A percentile compares a stretch with the other conserved stretches of the same genome.
phyloP scores from a whole-genome alignment of 805 yeast species.

The Suhomyces xylopsoci region DNA sequence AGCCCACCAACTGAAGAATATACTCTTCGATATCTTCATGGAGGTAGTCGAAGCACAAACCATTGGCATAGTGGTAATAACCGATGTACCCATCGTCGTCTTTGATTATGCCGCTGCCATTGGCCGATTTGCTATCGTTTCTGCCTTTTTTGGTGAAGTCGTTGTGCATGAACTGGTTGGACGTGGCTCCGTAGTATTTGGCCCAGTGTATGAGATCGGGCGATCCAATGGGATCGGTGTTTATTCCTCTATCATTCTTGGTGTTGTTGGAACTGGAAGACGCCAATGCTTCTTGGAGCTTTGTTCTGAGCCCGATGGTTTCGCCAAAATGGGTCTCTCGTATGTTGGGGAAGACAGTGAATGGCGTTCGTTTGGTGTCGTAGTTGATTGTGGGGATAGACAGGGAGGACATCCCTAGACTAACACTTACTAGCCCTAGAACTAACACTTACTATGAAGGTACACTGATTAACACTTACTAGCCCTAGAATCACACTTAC shows the following conservation, averaged over 20 bases:
- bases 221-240: slow-evolving; percentile 24
- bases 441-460: too few species aligned
- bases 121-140: not conserved
- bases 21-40: slow-evolving; percentile 28
- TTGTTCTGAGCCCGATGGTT: slow-evolving; percentile 23
- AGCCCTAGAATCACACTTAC: too few species aligned
- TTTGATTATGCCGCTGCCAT: slow-evolving; percentile 4
- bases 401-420: too few species aligned
- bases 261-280: not conserved
- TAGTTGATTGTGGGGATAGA: slow-evolving; percentile 5
- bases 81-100: slow-evolving; percentile 42
- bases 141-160: slow-evolving; percentile 20
- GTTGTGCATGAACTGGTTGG: slow-evolving; percentile 23
- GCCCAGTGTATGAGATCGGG: slow-evolving; percentile 41
- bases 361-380: slow-evolving; percentile 5
- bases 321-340: slow-evolving; percentile 31
- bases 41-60: slow-evolving; percentile 21
- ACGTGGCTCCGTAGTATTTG: slow-evolving; percentile 29
- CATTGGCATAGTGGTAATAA: slow-evolving; percentile 38
- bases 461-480: too few species aligned
- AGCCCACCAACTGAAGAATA: slow-evolving; percentile 25
- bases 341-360: slow-evolving; percentile 20
- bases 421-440: too few species aligned
- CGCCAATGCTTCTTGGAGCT: slow-evolving; percentile 14
- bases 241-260: not conserved